Percentiles rank a stretch among this genome's conserved stretches.
Conservation (phyloP, 2,329 filamentous ascomycete species). For the Orbilia ellipsospora region DNA sequence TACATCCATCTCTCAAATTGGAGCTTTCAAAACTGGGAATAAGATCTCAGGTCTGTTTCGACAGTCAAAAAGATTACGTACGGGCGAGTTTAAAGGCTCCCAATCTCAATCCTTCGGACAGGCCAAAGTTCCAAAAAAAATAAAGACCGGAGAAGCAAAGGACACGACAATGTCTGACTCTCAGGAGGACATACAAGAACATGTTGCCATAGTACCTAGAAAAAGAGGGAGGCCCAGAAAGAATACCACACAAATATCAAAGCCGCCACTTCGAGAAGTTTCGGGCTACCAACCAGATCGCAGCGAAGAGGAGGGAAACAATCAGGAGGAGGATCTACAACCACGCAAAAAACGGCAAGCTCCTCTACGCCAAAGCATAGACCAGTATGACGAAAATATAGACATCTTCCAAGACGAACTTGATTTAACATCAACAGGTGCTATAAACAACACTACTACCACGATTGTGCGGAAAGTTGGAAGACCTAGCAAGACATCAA, state of each 20-base stretch:
- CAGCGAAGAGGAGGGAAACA: conserved; percentile 9
- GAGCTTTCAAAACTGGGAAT: neutral
- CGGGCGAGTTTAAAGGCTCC: neutral
- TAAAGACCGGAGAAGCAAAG: no score
- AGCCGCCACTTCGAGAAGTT: neutral
- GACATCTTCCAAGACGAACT: conserved; percentile 51
- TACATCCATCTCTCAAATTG: neutral
- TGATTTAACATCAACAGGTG: conserved; percentile 27
- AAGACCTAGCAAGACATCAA: neutral
- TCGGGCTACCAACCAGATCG: conserved; percentile 37
- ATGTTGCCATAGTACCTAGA: neutral
- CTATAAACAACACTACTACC: neutral
- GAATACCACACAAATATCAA: neutral
- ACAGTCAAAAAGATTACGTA: conserved; percentile 24
- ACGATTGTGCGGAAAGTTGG: conserved; percentile 1
- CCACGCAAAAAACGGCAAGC: conserved; percentile 15
- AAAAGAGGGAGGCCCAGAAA: conserved; percentile 44
- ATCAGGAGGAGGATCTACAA: conserved; percentile 7
- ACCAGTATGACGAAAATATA: neutral
- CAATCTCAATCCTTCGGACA: neutral
- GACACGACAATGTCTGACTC: no score
- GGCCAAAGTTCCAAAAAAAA: no score
- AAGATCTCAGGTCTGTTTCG: conserved; percentile 28
- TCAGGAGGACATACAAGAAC: neutral
- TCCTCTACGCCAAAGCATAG: neutral